Evolutionary conservation across 2,329 filamentous ascomycete species (phyloP), one percentile per base, ranked within the genome.

Genomic region (Sclerotinia glacialis): DNA sequence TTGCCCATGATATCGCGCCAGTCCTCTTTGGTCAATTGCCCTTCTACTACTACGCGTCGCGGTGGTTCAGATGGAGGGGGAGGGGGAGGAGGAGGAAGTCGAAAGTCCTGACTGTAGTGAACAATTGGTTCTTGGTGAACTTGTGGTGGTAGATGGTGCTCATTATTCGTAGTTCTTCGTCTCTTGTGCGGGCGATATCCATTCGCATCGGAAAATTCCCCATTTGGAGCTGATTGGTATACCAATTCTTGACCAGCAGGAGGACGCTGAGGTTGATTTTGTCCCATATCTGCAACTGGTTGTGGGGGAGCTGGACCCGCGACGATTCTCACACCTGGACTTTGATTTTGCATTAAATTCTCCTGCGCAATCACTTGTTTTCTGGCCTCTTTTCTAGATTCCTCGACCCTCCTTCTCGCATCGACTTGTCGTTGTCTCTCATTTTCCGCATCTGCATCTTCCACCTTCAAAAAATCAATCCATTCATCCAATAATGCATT

Each of bases 381-480:
- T 44, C 74, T 70, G 8, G 74, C 73, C 64, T 76, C 74, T 52
- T 74, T 75, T 40, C 74, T 71, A 18, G 68, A 67, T 63, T 76
- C 74, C 42, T 76, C 74, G n/a, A 75, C 67, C 52, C 72, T 73
- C 54, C 74, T 71, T 42, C 74, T 69, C 1, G 72, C 71, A 50
- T 75, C 72, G n/a, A 76, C 74, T 53, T 76, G 74, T 70, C 74
- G 72, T 72, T 73, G 74, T 60, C 75, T 71, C 67, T 76, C 73
- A 7, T 71, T 71, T 66, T 76, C 75, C 12, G 72, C 74, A 14
- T 76, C 75, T 23, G 67, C 71, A 68, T 76, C 75, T 40, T 76
- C 75, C n/a, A 71, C 67, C 65, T 71, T 74, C 34, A 76, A 64
- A 49, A 76, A 76, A 42, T 75, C 74, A 50, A 76, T 76, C 74